Base-by-base conservation (phyloP, 768 basidiomycete genomes). In the Coprinopsis strossmayeri region DNA sequence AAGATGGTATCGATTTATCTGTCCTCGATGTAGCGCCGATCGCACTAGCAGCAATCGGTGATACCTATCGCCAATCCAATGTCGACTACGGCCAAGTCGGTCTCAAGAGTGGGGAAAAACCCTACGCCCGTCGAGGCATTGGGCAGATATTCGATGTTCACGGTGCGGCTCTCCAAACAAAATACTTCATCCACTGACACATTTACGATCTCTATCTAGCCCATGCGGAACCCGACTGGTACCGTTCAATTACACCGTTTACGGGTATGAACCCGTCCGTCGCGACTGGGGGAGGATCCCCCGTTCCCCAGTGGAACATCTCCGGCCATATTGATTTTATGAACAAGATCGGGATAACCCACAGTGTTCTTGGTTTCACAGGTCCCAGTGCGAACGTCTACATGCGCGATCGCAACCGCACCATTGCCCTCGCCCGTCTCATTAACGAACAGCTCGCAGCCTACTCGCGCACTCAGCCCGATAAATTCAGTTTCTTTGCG, bases 381-480 rank as follows among this genome's bases (percentile, higher is more conserved):
- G 56, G 62, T 12, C 67, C 67, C 38, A 62, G 58, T 13, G 61
- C 65, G 20, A 64, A 65, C 52, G 65, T 65, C 17, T 67, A 46
- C 47, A 53, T 52, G 30, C 61, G 65, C 3, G 55, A 63, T 26
- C 57, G 60, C 45, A 18, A 7, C 20, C 46, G 53, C 27, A 69
- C 67, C 9, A 38, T 66, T 15, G 65, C 67, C 12, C 63, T 69
- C 15, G 66, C 67, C 3, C 64, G 67, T 39, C 50, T 69, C 13
- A 59, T 69, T 44, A 69, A 69, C 46, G 67, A 69, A 50, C 64
- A 69, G 42, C 53, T 61, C 12, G 65, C 65, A 32, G 67, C 67
- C 18, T 66, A 63, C 39, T 58, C 54, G 35, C 59, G 61, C 23
- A 55, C 58, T 13, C 46, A 62, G 26, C 64, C 66, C 9, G 49